Conservation (phyloP, 495 filamentous ascomycete genomes). For the Tuber melanosporum region DNA sequence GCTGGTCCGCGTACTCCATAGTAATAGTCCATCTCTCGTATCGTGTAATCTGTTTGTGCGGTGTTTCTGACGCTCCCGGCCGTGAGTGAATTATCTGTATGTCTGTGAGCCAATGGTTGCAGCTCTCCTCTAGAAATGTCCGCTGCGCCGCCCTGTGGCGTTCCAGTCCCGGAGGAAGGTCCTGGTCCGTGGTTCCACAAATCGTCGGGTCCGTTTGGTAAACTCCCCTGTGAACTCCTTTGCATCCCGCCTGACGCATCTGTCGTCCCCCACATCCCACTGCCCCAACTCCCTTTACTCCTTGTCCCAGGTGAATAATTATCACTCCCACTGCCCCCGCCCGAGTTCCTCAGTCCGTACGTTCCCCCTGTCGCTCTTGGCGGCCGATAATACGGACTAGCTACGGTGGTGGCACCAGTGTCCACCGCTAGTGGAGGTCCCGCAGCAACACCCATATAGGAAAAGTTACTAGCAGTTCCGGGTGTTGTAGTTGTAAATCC, state of each 20-base stretch:
- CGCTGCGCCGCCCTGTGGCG: constrained; percentile 20
- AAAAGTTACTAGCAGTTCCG: constrained; percentile 61
- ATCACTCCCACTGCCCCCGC: constrained; percentile 41
- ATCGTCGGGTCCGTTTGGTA: constrained; percentile 18
- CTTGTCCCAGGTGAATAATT: constrained; percentile 43
- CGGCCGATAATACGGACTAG: constrained; percentile 77
- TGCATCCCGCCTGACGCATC: constrained; percentile 22
- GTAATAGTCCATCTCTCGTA: constrained; percentile 89
- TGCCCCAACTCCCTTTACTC: constrained; percentile 37
- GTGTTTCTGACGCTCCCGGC: constrained; percentile 46
- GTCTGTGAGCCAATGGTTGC: constrained; percentile 27
- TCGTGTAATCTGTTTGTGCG: constrained; percentile 66
- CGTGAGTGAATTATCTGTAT: constrained; percentile 34
- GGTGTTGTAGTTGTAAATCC: constrained; percentile 64
- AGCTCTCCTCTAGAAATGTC: constrained; percentile 21
- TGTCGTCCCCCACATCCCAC: constrained; percentile 25
- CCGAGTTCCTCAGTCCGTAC: constrained; percentile 47
- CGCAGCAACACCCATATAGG: constrained; percentile 47
- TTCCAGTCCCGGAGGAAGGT: constrained; percentile 19
- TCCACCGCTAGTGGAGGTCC: constrained; percentile 39
- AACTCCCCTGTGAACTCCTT: constrained; percentile 27
- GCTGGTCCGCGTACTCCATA: constrained; percentile 89
- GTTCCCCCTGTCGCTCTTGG: constrained; percentile 59
- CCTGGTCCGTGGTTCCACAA: constrained; percentile 12
- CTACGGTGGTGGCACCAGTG: constrained; percentile 41